Evolutionary conservation across 257 asterid species (phyloP).

Genomic region (Solanum gracilifrons): DNA sequence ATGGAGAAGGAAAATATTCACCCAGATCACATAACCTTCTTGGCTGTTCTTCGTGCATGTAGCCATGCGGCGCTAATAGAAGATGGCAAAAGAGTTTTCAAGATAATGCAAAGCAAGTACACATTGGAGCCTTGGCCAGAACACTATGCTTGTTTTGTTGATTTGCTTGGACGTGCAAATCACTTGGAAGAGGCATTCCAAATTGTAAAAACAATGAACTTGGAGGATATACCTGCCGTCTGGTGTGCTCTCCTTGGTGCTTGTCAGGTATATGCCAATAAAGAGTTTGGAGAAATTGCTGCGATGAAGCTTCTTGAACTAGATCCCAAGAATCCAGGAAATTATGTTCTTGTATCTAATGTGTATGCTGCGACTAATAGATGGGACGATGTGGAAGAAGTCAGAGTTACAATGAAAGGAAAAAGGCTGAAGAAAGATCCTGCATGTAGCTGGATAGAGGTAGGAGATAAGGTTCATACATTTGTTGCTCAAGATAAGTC

Average conservation of each 20-base stretch:
- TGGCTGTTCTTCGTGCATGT: constrained; percentile 65
- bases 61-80: constrained; percentile 74
- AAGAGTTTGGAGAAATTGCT: constrained; percentile 66
- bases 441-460: constrained; percentile 88
- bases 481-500: constrained; percentile 56
- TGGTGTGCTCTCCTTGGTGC: constrained; percentile 78
- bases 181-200: constrained; percentile 55
- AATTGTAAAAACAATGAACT: constrained; percentile 35
- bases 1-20: constrained; percentile 36
- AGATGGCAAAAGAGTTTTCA: constrained; percentile 46
- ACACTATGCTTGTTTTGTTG: constrained; percentile 76
- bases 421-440: constrained; percentile 72
- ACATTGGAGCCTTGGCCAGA: constrained; percentile 75
- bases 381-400: constrained; percentile 69
- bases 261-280: constrained; percentile 51
- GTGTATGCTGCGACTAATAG: constrained; percentile 50
- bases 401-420: constrained; percentile 47
- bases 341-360: constrained; percentile 68
- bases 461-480: constrained; percentile 43
- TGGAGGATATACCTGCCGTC: constrained; percentile 45
- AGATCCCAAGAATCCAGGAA: constrained; percentile 68
- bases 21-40: constrained; percentile 61
- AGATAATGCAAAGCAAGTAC: constrained; percentile 40
- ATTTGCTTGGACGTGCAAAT: constrained; percentile 83
- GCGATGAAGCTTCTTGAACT: constrained; percentile 61